Evolutionary conservation across 208 protist species (phyloP).

Genomic region (Crithidia bombi): DNA sequence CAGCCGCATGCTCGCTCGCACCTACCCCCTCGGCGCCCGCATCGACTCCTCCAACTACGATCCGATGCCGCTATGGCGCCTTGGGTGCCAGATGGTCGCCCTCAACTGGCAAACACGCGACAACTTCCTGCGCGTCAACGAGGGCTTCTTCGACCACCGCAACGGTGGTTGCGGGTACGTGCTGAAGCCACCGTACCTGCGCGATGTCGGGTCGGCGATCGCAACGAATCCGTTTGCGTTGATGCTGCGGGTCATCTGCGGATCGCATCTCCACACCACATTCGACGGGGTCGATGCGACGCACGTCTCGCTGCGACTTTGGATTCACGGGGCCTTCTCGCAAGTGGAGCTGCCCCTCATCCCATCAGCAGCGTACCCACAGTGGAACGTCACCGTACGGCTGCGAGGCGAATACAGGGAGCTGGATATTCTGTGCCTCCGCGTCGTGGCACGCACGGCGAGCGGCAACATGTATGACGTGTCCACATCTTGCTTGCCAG

Average conservation of each 20-base stretch:
- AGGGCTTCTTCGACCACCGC: constrained; percentile 82
- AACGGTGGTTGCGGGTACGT: constrained; percentile 95
- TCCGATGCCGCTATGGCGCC: constrained; percentile 74
- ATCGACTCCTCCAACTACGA: constrained; percentile 94
- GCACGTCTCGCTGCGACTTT: constrained; percentile 50
- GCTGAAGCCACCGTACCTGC: constrained; percentile 88
- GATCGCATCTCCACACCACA: constrained; percentile 52
- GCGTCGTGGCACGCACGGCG: constrained; percentile 33
- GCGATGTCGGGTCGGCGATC: constrained; percentile 5
- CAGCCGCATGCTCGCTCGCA: constrained; percentile 73
- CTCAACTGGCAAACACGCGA: constrained; percentile 92
- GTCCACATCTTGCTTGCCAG: constrained; percentile 43
- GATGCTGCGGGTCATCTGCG: constrained; percentile 53
- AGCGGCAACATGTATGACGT: constrained; percentile 40
- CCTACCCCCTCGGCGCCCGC: constrained; percentile 93
- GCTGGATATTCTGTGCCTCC: constrained; percentile 52
- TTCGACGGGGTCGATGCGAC: constrained; percentile 35
- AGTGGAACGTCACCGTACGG: constrained; percentile 51
- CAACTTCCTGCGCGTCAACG: constrained; percentile 74
- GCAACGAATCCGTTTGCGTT: constrained; percentile 26
- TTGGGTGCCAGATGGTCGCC: constrained; percentile 91
- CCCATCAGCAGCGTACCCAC: constrained; percentile 58
- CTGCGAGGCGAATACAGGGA: constrained; percentile 38
- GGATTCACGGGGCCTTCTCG: constrained; percentile 37
- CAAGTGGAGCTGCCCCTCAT: constrained; percentile 30